Percentiles rank a stretch among this genome's conserved stretches.
Evolutionary conservation across 169 alveolate species (phyloP).

Genomic region (Eimeria maxima): DNA sequence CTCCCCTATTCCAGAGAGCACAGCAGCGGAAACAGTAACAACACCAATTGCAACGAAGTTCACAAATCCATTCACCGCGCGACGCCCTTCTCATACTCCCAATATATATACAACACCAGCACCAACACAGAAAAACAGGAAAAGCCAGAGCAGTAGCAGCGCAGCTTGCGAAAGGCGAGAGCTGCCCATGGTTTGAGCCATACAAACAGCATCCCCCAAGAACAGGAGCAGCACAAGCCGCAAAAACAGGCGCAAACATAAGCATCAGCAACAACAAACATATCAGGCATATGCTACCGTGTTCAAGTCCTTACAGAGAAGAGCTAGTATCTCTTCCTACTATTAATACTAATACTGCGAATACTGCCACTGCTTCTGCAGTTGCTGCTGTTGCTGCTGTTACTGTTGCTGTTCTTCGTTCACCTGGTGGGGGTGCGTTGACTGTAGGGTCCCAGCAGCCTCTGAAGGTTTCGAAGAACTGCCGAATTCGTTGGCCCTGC

Average conservation of each 20-base stretch:
- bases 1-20: background rate
- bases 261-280: too few species aligned
- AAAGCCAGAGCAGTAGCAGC: background rate
- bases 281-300: too few species aligned
- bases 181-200: too few species aligned
- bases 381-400: background rate
- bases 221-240: background rate
- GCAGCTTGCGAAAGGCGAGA: too few species aligned
- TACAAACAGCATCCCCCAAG: too few species aligned
- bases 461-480: background rate
- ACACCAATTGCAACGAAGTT: background rate
- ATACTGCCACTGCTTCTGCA: background rate
- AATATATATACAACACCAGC: too few species aligned
- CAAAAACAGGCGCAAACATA: background rate
- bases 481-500: background rate
- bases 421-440: background rate
- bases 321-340: too few species aligned
- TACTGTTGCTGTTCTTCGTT: background rate
- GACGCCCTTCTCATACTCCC: too few species aligned
- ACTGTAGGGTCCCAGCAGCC: background rate
- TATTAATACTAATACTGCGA: background rate
- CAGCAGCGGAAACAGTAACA: constrained; percentile 5
- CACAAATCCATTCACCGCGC: background rate
- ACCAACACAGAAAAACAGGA: background rate
- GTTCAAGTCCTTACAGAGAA: too few species aligned